phyloP scores from a whole-genome alignment of 768 basidiomycete genomes.

The Podaxis rugospora region DNA sequence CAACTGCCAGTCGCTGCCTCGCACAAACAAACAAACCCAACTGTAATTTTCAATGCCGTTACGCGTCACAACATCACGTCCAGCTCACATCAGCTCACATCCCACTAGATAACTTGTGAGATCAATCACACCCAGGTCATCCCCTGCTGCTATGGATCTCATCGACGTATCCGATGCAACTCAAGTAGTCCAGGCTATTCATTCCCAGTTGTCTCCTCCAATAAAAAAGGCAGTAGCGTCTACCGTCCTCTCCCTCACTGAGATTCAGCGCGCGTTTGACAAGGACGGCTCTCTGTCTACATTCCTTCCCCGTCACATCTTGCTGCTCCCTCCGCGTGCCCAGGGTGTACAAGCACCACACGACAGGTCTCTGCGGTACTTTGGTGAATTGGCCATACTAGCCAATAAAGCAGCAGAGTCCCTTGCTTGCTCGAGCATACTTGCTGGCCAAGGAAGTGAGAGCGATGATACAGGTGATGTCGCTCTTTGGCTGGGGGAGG shows the following conservation, averaged over 20 bases:
- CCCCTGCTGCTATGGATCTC: background rate
- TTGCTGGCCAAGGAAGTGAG: conserved; percentile 51
- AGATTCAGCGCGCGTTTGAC: conserved; percentile 11
- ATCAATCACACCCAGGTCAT: too few relatives aligned
- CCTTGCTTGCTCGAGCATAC: conserved; percentile 44
- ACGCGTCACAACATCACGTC: background rate
- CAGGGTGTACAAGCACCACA: background rate
- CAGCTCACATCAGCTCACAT: too few relatives aligned
- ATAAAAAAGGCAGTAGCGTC: conserved; percentile 13
- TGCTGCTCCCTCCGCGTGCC: conserved; percentile 16
- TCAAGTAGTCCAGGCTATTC: background rate
- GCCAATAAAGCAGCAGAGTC: conserved; percentile 36
- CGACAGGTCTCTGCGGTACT: conserved; percentile 11
- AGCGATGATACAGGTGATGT: conserved; percentile 54
- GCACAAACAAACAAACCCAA: background rate
- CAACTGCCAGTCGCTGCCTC: background rate
- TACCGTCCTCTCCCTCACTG: conserved; percentile 15
- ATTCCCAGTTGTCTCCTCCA: conserved; percentile 8
- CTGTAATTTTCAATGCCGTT: background rate
- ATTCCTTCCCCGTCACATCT: conserved; percentile 12
- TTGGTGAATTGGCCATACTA: conserved; percentile 30
- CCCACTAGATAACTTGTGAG: too few relatives aligned
- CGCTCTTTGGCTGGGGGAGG: conserved; percentile 47
- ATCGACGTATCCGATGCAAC: background rate
- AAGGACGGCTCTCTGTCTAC: background rate